Evolutionary conservation across 2,329 filamentous ascomycete species (phyloP), one percentile per base, ranked within the genome.

Genomic region (Xylaria sp.): DNA sequence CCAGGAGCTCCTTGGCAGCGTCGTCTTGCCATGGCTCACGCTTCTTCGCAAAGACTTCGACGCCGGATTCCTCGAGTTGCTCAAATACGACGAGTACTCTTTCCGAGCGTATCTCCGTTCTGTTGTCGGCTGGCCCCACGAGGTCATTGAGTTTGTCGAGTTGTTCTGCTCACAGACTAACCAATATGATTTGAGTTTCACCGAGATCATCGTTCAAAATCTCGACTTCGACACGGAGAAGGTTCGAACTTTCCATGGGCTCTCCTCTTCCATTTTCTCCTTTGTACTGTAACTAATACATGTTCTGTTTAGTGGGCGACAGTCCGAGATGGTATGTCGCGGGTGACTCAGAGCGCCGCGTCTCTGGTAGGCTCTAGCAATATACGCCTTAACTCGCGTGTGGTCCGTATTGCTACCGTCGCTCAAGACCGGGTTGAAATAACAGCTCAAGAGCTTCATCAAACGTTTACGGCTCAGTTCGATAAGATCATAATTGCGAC

Each of bases 131-230:
- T 69, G 68, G 65, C 65, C 65, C 2, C 57, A 67, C 49, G 68
- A 64, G 31, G 67, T 69, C 4, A 49, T 69, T n/a, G 67, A 69
- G n/a, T 67, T 64, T 29, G 67, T 69, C 42, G 67, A 69, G 64
- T n/a, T n/a, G 9, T 38, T 63, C 4, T 49, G 27, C 29, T 55
- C 56, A 0, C 67, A 69, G 49, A 69, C 65, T 2, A 69, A 69
- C 38, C 67, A 69, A 29, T 69, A 65, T 20, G 60, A 64, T 5
- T 36, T 67, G 2, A 69, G 67, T 25, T 64, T 69, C 10, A 64
- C 67, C 15, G 65, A 65, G 20, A 38, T 69, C 33, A 61, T 67
- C 50, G 57, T 69, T 36, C 67, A 69, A 36, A 69, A 64, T 22
- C 45, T 69, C 2, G 60, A 69, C 33, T 69, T 69, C 31, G 54